Percentiles rank a stretch among this genome's conserved stretches.
These are phyloP conservation scores for Rhizopus microsporus DNA, from an alignment of 371 early-diverging fungal species.

Conservation along the genomic window DNA sequence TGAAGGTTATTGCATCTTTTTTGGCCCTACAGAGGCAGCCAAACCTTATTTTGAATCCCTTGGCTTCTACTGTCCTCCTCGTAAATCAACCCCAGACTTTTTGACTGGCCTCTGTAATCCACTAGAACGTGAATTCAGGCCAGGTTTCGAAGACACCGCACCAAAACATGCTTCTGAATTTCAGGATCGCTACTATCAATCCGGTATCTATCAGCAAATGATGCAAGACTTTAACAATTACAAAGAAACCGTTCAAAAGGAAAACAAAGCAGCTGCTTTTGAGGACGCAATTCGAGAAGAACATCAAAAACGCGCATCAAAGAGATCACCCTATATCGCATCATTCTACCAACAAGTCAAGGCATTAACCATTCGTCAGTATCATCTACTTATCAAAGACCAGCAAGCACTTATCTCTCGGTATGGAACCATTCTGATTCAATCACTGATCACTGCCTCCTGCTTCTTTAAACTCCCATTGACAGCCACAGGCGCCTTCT, in stretches of 20 bases:
- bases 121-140: conserved; percentile 58
- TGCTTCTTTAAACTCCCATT: conserved; percentile 61
- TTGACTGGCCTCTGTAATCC: conserved; percentile 69
- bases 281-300: conserved; percentile 40
- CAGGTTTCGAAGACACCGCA: conserved; percentile 50
- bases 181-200: conserved; percentile 40
- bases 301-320: conserved; percentile 41
- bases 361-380: conserved; percentile 52
- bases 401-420: conserved; percentile 49
- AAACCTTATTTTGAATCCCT: conserved; percentile 65
- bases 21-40: conserved; percentile 64
- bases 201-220: conserved; percentile 30
- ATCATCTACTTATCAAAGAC: conserved; percentile 50
- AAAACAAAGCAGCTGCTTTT: conserved; percentile 42
- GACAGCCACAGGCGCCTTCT: conserved; percentile 60
- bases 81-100: conserved; percentile 78
- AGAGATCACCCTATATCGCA: conserved; percentile 47
- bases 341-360: conserved; percentile 54
- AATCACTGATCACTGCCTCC: conserved; percentile 68
- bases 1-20: conserved; percentile 74
- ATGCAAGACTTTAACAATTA: conserved; percentile 42
- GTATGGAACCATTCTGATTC: conserved; percentile 55
- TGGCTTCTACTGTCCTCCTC: conserved; percentile 71
- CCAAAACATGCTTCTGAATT: conserved; percentile 57
- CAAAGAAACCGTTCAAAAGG: conserved; percentile 29